phyloP scores from a whole-genome alignment of 768 basidiomycete species.

The Boletus reticulatus region DNA sequence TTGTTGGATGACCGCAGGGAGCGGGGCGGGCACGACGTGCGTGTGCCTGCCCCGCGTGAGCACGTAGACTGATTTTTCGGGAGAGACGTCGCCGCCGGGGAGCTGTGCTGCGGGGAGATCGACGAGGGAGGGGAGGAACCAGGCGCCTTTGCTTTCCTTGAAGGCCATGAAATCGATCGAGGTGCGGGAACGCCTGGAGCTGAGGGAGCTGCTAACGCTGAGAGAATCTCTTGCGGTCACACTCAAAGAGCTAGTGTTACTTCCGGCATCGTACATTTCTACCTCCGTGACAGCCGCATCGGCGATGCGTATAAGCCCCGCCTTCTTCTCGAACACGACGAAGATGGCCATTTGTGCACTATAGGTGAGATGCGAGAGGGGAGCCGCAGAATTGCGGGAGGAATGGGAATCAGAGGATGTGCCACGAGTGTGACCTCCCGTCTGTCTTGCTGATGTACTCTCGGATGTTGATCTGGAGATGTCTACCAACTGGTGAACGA shows the following conservation, averaged over 20 bases:
- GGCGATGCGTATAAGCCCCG: conserved; percentile 74
- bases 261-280: conserved; percentile 47
- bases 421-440: conserved; percentile 39
- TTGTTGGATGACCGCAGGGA: conserved; percentile 50
- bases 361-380: conserved; percentile 44
- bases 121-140: conserved; percentile 26
- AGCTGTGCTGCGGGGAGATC: conserved; percentile 24
- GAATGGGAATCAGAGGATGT: conserved; percentile 41
- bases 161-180: conserved; percentile 44
- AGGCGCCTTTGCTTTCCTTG: conserved; percentile 32
- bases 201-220: conserved; percentile 22
- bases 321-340: conserved; percentile 84
- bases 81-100: conserved; percentile 15
- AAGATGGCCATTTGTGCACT: conserved; percentile 78
- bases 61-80: conserved; percentile 49
- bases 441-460: conserved; percentile 25
- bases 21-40: conserved; percentile 65
- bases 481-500: conserved; percentile 70
- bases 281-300: conserved; percentile 83
- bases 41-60: conserved; percentile 70
- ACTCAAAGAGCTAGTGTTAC: conserved; percentile 5
- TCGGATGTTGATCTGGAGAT: conserved; percentile 44
- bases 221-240: conserved; percentile 20
- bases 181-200: conserved; percentile 37
- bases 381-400: conserved; percentile 21